Evolutionary conservation across 2,329 filamentous ascomycete species (phyloP).

Genomic region (Cadophora sp.): DNA sequence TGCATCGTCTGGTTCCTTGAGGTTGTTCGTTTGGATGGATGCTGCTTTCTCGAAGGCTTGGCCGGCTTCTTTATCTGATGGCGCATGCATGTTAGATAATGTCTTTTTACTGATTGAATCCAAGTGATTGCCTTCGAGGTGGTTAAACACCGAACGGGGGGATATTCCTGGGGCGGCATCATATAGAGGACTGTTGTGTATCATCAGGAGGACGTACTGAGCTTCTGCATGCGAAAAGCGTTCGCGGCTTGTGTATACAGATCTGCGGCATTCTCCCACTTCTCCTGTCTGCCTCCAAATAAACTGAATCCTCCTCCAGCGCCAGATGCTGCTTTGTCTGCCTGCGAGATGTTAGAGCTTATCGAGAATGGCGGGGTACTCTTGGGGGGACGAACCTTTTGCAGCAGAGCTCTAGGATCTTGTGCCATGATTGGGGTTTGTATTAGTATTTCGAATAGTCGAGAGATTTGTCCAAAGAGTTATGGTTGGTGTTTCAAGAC

Average conservation of each 20-base stretch:
- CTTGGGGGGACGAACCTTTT: constrained; percentile 64
- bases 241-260: constrained; percentile 89
- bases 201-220: constrained; percentile 67
- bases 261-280: constrained; percentile 88
- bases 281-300: constrained; percentile 86
- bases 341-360: constrained; percentile 59
- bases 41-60: constrained; percentile 87
- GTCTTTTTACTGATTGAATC: no score
- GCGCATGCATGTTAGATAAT: constrained; percentile 17
- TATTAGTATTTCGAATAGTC: constrained; percentile 48
- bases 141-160: no score
- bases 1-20: constrained; percentile 92
- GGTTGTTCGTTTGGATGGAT: constrained; percentile 76
- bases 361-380: constrained; percentile 43
- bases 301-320: constrained; percentile 85
- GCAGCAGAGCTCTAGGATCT: constrained; percentile 79
- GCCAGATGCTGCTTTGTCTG: constrained; percentile 80
- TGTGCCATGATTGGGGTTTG: constrained; percentile 69
- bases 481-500: constrained; percentile 11
- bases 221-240: constrained; percentile 86
- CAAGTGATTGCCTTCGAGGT: no score
- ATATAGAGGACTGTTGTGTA: no score
- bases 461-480: constrained; percentile 2
- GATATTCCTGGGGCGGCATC: no score
- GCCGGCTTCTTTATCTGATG: constrained; percentile 80